phyloP scores from a whole-genome alignment of 345 rosid species.

The Eucalyptus sideroxylon region DNA sequence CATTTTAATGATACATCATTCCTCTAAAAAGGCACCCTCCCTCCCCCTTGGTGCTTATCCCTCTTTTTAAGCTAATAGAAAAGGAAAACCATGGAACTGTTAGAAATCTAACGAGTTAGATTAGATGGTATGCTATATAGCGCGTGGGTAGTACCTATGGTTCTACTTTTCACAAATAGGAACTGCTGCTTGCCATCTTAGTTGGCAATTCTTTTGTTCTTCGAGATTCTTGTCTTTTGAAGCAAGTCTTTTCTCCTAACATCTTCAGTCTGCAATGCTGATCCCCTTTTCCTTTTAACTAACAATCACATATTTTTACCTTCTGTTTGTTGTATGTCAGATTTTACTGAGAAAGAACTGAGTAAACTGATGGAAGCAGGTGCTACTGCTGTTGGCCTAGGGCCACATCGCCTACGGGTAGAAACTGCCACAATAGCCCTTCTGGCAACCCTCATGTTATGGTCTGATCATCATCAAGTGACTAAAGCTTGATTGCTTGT shows the following conservation, averaged over 20 bases:
- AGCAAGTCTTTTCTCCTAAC: neutral
- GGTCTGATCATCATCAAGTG: slow-evolving; percentile 55
- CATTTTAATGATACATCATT: neutral
- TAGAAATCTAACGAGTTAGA: neutral
- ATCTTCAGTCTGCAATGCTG: neutral
- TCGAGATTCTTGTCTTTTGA: neutral
- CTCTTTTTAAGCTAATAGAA: neutral
- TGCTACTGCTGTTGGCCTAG: slow-evolving; percentile 68
- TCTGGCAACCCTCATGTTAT: slow-evolving; percentile 67
- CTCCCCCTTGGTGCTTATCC: neutral
- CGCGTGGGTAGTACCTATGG: neutral
- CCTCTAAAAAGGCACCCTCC: neutral
- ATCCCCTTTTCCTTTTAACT: neutral
- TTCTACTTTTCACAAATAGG: neutral
- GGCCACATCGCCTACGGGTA: slow-evolving; percentile 70
- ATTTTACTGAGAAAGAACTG: slow-evolving; percentile 54
- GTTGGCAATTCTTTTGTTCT: neutral
- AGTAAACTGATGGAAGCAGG: slow-evolving; percentile 51
- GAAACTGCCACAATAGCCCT: slow-evolving; percentile 90
- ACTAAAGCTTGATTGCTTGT: neutral
- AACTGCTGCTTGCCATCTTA: neutral
- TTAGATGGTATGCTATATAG: neutral
- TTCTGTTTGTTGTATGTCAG: slow-evolving; percentile 3
- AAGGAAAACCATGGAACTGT: neutral
- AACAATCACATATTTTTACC: neutral